Evolutionary conservation across 257 asterid species (phyloP).

Genomic region (Fraxinus quadrangulata): DNA sequence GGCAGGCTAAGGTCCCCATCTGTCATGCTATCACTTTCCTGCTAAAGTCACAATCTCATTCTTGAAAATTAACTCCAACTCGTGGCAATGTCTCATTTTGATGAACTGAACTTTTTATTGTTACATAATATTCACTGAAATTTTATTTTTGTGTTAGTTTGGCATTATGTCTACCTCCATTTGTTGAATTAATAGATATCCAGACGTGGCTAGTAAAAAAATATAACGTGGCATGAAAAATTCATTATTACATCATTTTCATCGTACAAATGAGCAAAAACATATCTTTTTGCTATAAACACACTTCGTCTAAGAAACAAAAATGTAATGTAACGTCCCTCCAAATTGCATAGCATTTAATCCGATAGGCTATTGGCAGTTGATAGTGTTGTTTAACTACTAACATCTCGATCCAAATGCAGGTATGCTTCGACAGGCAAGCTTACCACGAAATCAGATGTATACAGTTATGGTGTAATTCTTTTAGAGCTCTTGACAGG

Average conservation of each 20-base stretch:
- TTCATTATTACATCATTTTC: background rate
- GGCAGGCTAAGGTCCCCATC: constrained; percentile 37
- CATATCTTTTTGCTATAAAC: background rate
- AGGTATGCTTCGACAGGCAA: constrained; percentile 87
- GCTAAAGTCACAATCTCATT: constrained; percentile 12
- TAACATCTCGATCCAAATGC: background rate
- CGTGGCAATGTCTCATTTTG: background rate
- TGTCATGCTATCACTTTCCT: constrained; percentile 34
- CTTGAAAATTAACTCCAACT: constrained; percentile 18
- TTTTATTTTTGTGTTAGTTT: background rate
- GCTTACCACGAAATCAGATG: constrained; percentile 83
- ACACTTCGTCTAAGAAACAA: background rate
- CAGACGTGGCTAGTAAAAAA: background rate
- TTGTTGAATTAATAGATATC: no score
- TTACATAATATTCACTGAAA: background rate
- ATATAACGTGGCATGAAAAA: background rate
- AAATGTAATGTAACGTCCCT: background rate
- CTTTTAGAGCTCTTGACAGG: constrained; percentile 78
- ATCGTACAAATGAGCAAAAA: background rate
- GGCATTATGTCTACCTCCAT: background rate
- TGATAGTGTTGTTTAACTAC: background rate
- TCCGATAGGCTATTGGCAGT: background rate
- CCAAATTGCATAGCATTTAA: background rate
- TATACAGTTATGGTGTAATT: constrained; percentile 78
- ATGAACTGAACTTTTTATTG: background rate